phyloP scores from a whole-genome alignment of 2,329 filamentous ascomycete species.

The Geosmithia putterillii region DNA sequence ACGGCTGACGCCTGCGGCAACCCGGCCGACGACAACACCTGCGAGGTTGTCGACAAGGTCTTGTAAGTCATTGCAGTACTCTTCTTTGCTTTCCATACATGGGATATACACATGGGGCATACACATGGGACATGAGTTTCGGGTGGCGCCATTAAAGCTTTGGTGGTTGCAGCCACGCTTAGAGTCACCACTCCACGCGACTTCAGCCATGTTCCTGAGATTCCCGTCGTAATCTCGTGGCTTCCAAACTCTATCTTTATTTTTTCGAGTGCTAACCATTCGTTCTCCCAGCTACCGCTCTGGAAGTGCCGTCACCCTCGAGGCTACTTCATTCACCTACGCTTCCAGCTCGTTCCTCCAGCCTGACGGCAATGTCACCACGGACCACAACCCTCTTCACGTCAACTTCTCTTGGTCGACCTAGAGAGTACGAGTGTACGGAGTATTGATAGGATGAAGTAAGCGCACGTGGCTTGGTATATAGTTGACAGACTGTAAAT shows the following conservation, averaged over 20 bases:
- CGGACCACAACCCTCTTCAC: conserved; percentile 53
- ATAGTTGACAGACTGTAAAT: neutral
- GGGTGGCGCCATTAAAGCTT: too few species aligned
- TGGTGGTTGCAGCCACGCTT: too few species aligned
- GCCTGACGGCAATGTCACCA: conserved; percentile 40
- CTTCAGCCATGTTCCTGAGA: too few species aligned
- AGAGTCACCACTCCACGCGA: too few species aligned
- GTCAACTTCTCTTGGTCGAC: conserved; percentile 35
- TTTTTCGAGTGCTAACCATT: neutral
- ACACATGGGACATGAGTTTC: too few species aligned
- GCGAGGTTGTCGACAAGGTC: conserved; percentile 57
- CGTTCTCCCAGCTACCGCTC: conserved; percentile 33
- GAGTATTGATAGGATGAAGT: neutral
- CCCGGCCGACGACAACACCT: conserved; percentile 37
- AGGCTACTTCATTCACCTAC: conserved; percentile 40
- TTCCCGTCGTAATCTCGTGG: neutral
- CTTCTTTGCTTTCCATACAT: too few species aligned
- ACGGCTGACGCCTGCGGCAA: conserved; percentile 36
- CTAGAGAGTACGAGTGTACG: neutral
- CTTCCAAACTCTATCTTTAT: neutral
- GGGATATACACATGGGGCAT: too few species aligned
- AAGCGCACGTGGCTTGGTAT: neutral
- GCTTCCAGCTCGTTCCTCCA: conserved; percentile 44
- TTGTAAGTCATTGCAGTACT: conserved; percentile 18
- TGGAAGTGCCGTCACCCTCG: conserved; percentile 29